Base-by-base conservation (phyloP, 225 moss, liverwort and hornwort genomes). In the Ulota crispa region DNA sequence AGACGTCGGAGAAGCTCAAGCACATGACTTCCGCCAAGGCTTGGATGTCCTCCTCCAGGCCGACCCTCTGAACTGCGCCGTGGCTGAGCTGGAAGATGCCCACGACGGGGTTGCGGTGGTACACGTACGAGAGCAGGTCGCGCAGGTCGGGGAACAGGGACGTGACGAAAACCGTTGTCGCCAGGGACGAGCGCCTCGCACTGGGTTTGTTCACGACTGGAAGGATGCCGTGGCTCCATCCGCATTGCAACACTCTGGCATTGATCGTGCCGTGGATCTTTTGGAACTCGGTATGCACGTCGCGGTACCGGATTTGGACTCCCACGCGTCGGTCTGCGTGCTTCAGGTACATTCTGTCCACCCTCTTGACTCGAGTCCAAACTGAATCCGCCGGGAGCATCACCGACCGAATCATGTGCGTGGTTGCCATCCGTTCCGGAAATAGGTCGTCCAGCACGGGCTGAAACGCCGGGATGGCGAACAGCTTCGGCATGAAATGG, bases 401-500 rank as follows among this genome's bases (percentile, higher is more conserved):
- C 50, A 93, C 81, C 30, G 93, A 86, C 31, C 95, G 84, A 56
- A 91, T 78, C 71, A 93, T 52, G 47, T 93, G 89, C 0, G 93
- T 89, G 42, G 90, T 87, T 13, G 82, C 89, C 75, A 92, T 82
- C 28, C 84, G 64, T 60, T 95, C 93, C 1, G 89, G 95, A 75
- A 95, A 95, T 2, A 95, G 79, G 8, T 89, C 93, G 20, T 91
- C 85, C 45, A 95, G 60, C 6, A 90, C 86, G 3, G 91, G 88
- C 13, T 76, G 89, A 80, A 95, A 92, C 10, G 89, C 85, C 1
- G 95, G 94, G 59, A 91, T 87, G 75, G 95, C 86, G 68, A 91
- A 94, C 30, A 92, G 80, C 80, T 90, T 94, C 9, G 95, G 92
- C 80, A 92, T 85, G 78, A 94, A 93, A 75, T 92, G 84, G 37